Conservation (phyloP, 2,329 filamentous ascomycete species). For the Leptographium galeiforme region DNA sequence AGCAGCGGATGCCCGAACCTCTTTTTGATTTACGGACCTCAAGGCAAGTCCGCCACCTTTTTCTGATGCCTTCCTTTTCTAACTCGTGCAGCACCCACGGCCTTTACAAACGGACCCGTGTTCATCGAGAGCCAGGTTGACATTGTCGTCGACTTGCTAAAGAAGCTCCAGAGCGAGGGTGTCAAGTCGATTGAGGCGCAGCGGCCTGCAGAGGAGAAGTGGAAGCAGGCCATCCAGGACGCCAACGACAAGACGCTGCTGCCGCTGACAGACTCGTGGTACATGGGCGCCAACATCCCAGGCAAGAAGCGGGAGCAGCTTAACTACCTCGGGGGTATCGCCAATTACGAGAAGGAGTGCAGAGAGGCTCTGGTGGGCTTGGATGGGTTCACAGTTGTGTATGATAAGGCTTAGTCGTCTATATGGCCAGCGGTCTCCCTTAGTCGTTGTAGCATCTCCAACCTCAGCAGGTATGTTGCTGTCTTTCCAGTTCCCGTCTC, state of each 20-base stretch:
- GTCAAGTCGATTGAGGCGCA: conserved; percentile 10
- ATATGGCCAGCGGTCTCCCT: no score
- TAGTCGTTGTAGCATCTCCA: no score
- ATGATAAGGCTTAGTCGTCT: background rate
- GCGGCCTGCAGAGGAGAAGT: conserved; percentile 4
- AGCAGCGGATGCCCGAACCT: conserved; percentile 10
- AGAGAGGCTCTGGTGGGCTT: background rate
- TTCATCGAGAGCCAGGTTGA: conserved; percentile 11
- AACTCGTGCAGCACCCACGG: conserved; percentile 8
- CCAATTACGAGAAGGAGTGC: conserved; percentile 7
- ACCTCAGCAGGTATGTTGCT: no score
- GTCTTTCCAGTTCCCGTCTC: no score
- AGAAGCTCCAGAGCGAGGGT: conserved; percentile 4
- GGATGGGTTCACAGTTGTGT: conserved; percentile 6
- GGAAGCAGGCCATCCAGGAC: conserved; percentile 8
- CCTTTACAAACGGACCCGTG: conserved; percentile 11
- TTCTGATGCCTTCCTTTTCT: background rate
- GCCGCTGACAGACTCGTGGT: conserved; percentile 11
- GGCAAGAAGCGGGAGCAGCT: conserved; percentile 13
- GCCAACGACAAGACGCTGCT: conserved; percentile 10
- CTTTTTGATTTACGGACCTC: conserved; percentile 10
- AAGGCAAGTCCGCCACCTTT: conserved; percentile 2
- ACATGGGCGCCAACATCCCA: conserved; percentile 14
- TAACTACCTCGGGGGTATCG: conserved; percentile 9
- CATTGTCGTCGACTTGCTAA: conserved; percentile 7